Conservation (phyloP, 495 filamentous ascomycete genomes). For the Podospora pseudoanserina region DNA sequence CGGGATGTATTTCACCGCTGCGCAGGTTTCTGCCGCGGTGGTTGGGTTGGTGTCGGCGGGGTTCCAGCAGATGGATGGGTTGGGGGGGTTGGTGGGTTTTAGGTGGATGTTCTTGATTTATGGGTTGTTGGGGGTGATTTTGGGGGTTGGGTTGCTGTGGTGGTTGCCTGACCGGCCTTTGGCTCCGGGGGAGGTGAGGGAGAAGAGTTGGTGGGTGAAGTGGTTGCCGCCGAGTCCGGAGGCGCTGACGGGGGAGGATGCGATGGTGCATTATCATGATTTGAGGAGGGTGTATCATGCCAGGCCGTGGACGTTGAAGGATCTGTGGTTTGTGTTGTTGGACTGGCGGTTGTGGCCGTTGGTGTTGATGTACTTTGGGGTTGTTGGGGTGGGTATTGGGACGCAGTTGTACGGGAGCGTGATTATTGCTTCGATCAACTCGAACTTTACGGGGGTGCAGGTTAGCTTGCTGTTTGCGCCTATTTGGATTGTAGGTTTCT, state of each 20-base stretch:
- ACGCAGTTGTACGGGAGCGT: conserved; percentile 82
- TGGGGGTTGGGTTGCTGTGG: conserved; percentile 73
- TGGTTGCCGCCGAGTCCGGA: conserved; percentile 65
- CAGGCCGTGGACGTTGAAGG: conserved; percentile 62
- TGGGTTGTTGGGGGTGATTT: conserved; percentile 65
- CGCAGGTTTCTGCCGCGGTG: conserved; percentile 85
- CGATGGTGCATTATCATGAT: conserved; percentile 78
- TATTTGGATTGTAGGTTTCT: conserved; percentile 75
- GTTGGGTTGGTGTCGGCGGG: conserved; percentile 87
- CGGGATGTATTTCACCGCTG: conserved; percentile 83
- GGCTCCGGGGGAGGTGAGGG: conserved; percentile 55
- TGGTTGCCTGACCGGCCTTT: conserved; percentile 85
- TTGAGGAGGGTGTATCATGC: conserved; percentile 74
- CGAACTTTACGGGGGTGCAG: conserved; percentile 64
- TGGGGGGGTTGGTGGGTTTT: conserved; percentile 73
- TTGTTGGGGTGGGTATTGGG: conserved; percentile 87
- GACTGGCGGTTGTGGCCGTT: conserved; percentile 89
- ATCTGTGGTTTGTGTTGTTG: conserved; percentile 63
- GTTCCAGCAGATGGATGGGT: conserved; percentile 85
- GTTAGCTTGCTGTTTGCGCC: conserved; percentile 81
- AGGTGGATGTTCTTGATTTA: conserved; percentile 96
- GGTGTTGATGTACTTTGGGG: conserved; percentile 88
- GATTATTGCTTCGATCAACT: conserved; percentile 77
- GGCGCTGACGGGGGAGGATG: conserved; percentile 72
- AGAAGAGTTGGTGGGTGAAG: conserved; percentile 45